Evolutionary conservation across 176 grass and related monocot genomes (phyloP), one percentile per base, ranked within the genome.

Genomic region (Oryza meyeriana): DNA sequence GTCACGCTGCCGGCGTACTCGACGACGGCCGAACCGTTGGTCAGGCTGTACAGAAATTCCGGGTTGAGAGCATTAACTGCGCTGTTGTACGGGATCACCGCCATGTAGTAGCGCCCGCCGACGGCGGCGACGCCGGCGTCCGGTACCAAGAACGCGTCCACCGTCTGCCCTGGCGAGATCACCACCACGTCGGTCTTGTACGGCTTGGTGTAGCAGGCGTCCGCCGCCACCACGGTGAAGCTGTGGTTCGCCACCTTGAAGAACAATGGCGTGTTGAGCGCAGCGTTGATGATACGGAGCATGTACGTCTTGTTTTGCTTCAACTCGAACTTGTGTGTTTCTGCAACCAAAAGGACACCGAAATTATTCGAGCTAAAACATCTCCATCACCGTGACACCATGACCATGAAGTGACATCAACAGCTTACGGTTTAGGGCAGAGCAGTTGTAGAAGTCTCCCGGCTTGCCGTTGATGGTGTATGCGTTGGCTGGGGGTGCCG

Each of bases 251-350:
- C 89, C 18, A 92, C 64, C 81, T 89, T 94, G 92, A 87, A 94
- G 89, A 94, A 94, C 17, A 85, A 22, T 8, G 86, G 81, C 34
- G 83, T 92, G 45, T 92, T 88, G 84, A 92, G 78, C 9, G 81
- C 92, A 6, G 92, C 84, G 78, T 94, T 94, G 69, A 94, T 90
- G 81, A 94, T 87, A 35, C 89, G 87, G 29, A 94, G 87, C 81
- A 89, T 25, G 83, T 85, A 91, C 8, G 83, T 91, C 31, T 74
- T 40, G 6, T 87, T 87, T 0, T 13, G 38, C 63, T 65, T 69
- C 71, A 92, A 81, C 77, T 91, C 18, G 10, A 94, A 61, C 73
- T 66, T 85, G 72, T 79, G 66, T 0, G 57, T 89, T 7, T 85
- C 92, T 52, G 48, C 48, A 20, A 1, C 0, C 0, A 52, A 17